Conservation (phyloP, 495 filamentous ascomycete genomes). For the Hyaloscypha variabilis region DNA sequence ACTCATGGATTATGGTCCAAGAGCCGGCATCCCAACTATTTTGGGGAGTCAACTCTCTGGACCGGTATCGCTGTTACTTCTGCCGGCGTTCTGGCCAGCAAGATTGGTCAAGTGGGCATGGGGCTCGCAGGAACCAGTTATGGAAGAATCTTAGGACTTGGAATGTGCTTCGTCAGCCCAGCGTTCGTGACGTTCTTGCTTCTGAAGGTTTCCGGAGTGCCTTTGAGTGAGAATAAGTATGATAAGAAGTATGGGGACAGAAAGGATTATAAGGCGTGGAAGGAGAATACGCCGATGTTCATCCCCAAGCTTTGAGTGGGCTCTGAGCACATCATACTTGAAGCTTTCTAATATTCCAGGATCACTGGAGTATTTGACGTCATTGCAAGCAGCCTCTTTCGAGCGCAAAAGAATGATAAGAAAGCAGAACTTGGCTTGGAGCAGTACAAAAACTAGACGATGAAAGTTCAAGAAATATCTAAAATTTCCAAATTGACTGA, state of each 20-base stretch:
- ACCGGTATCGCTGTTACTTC: conserved; percentile 58
- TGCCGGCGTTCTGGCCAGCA: conserved; percentile 49
- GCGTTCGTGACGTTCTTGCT: conserved; percentile 63
- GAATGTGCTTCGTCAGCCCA: conserved; percentile 58
- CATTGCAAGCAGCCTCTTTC: too few species aligned
- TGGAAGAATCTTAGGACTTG: conserved; percentile 40
- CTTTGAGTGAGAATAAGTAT: conserved; percentile 66
- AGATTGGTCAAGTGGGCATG: conserved; percentile 50
- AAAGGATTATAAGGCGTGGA: conserved; percentile 69
- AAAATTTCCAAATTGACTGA: too few species aligned
- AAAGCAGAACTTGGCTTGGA: too few species aligned
- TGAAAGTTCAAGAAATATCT: too few species aligned
- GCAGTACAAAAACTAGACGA: too few species aligned
- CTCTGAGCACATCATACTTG: too few species aligned
- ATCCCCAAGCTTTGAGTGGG: conserved; percentile 56
- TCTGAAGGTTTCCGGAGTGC: conserved; percentile 61
- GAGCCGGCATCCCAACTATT: conserved; percentile 68
- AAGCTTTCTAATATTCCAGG: too few species aligned
- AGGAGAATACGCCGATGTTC: conserved; percentile 65
- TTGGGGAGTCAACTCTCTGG: conserved; percentile 68
- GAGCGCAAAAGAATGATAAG: too few species aligned
- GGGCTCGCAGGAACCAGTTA: conserved; percentile 38
- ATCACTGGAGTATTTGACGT: too few species aligned
- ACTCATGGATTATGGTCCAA: conserved; percentile 59
- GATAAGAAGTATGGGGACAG: conserved; percentile 62